A percentile compares a stretch with the other conserved stretches of the same genome.
phyloP scores from a whole-genome alignment of 108 stramenopile genomes.

The Cyclotella choctawhatcheeana region DNA sequence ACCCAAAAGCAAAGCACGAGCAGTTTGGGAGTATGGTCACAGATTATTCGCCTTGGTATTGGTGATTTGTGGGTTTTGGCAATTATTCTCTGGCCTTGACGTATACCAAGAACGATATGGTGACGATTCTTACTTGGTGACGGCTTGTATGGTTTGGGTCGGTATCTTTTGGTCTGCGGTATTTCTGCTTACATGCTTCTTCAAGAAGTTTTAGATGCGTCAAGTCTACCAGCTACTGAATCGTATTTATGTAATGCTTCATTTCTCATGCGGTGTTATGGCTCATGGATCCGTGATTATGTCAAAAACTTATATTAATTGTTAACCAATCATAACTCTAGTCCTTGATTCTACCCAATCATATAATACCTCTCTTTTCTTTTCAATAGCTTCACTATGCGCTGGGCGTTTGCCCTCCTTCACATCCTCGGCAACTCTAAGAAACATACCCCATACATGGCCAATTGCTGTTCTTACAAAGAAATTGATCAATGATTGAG shows the following conservation, averaged over 20 bases:
- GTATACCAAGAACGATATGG: slow-evolving; percentile 15
- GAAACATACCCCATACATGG: slow-evolving; percentile 63
- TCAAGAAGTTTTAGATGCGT: slow-evolving; percentile 21
- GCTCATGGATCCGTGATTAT: too few species aligned
- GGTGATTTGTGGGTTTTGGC: slow-evolving; percentile 21
- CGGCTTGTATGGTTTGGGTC: slow-evolving; percentile 15
- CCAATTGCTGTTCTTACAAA: slow-evolving; percentile 60
- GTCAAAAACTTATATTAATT: neutral
- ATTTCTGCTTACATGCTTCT: slow-evolving; percentile 19
- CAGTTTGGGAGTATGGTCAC: slow-evolving; percentile 14
- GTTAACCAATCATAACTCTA: slow-evolving; percentile 33
- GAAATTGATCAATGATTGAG: slow-evolving; percentile 71
- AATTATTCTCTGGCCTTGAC: slow-evolving; percentile 11
- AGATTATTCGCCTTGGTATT: slow-evolving; percentile 14
- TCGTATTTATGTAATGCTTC: neutral
- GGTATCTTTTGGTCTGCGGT: slow-evolving; percentile 15
- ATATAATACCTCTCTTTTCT: slow-evolving; percentile 72
- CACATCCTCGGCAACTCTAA: slow-evolving; percentile 75
- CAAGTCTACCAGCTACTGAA: neutral
- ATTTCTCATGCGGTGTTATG: too few species aligned
- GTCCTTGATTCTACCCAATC: slow-evolving; percentile 70
- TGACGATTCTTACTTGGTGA: slow-evolving; percentile 4
- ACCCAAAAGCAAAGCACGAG: neutral
- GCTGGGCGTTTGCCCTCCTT: slow-evolving; percentile 60
- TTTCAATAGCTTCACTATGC: slow-evolving; percentile 64